A percentile compares a stretch with the other conserved stretches of the same genome.
These are phyloP conservation scores for Tetrapisispora phaffii DNA, from an alignment of 805 yeast genomes.

Conservation along the genomic window DNA sequence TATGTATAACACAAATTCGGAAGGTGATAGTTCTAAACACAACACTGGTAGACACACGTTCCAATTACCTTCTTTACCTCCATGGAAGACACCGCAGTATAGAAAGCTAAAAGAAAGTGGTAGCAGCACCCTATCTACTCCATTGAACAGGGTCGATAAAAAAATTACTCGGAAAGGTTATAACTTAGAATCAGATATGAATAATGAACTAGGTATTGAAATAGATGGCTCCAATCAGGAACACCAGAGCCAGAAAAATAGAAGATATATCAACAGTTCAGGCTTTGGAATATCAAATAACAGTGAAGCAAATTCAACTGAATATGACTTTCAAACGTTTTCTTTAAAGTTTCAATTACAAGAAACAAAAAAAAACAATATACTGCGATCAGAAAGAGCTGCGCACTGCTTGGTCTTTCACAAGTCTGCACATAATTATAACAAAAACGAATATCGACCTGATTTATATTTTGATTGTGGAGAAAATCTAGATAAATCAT, in stretches of 20 bases:
- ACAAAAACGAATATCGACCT: slow-evolving; percentile 16
- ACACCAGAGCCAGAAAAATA: too few species aligned
- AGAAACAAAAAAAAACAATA: slow-evolving; percentile 15
- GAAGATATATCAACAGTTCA: too few species aligned
- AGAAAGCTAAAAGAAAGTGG: slow-evolving; percentile 4
- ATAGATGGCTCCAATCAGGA: too few species aligned
- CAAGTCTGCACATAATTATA: slow-evolving; percentile 9
- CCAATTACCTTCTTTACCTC: slow-evolving; percentile 22
- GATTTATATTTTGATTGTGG: slow-evolving; percentile 20
- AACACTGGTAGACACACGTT: slow-evolving; percentile 2
- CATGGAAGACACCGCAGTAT: slow-evolving; percentile 21
- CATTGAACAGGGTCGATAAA: slow-evolving; percentile 12
- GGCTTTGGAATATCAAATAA: too few species aligned
- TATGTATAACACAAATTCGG: slow-evolving; percentile 1
- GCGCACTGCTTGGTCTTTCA: slow-evolving; percentile 26
- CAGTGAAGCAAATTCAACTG: background rate
- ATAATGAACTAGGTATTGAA: background rate
- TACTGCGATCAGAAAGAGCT: slow-evolving; percentile 20
- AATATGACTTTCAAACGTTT: slow-evolving; percentile 16
- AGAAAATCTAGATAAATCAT: slow-evolving; percentile 4
- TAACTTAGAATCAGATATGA: background rate
- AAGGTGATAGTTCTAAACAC: background rate
- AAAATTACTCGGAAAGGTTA: background rate
- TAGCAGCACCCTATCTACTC: slow-evolving; percentile 13
- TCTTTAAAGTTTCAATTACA: slow-evolving; percentile 14